Percentiles rank a stretch among this genome's conserved stretches.
Evolutionary conservation across 148 eudicot species (phyloP).

Genomic region (Tetragonia tetragonoides): DNA sequence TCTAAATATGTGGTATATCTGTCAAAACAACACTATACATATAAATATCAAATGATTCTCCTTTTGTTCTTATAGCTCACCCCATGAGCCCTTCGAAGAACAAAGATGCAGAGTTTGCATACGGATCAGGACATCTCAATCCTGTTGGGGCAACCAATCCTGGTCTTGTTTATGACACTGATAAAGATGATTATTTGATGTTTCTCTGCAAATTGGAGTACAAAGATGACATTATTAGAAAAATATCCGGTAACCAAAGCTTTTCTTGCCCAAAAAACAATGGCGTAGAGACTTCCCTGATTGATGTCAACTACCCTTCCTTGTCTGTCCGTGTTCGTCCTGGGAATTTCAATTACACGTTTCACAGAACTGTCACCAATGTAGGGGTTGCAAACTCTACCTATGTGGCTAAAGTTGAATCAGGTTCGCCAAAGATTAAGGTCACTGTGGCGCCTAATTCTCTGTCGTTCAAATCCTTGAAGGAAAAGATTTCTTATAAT

Average conservation of each 20-base stretch:
- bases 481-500: conserved; percentile 33
- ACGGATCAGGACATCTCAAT: conserved; percentile 60
- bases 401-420: conserved; percentile 31
- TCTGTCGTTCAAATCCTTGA: conserved; percentile 35
- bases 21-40: too few relatives aligned
- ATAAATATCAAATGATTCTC: background rate
- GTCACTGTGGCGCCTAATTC: conserved; percentile 37
- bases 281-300: background rate
- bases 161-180: conserved; percentile 52
- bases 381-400: conserved; percentile 48
- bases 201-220: conserved; percentile 40
- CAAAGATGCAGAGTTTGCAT: conserved; percentile 42
- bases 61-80: conserved; percentile 27
- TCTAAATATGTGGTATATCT: background rate
- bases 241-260: conserved; percentile 17
- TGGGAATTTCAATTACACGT: background rate
- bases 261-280: conserved; percentile 2
- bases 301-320: conserved; percentile 58
- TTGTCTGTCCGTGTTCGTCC: conserved; percentile 23
- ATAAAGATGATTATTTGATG: conserved; percentile 32
- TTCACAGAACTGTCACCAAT: conserved; percentile 51
- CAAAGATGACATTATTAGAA: background rate
- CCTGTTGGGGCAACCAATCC: conserved; percentile 47
- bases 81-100: conserved; percentile 31
- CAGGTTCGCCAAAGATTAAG: background rate